Base-by-base conservation (phyloP, 2,329 filamentous ascomycete species). In the Fonsecaea pedrosoi region DNA sequence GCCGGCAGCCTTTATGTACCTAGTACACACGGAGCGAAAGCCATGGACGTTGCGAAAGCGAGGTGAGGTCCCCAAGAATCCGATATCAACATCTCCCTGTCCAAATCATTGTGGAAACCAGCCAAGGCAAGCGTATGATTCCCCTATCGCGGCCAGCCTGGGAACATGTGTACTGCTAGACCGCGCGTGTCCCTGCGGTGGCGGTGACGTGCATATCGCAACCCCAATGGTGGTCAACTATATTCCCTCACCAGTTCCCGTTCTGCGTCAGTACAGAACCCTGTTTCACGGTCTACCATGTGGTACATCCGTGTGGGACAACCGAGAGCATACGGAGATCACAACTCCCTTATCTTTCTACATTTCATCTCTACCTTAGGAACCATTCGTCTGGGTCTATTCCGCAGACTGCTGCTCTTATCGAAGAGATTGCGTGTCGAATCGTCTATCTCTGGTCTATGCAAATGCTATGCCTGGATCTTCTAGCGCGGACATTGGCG, bases 311-410 rank as follows among this genome's bases (percentile, higher is more conserved):
- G 45, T 50, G 45, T 25, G 45, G 45, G 21, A 50, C 45, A 50
- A 50, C 45, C 45, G 45, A 50, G 7, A 1, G 25, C 38, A 18
- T 48, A 42, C 57, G 57, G 57, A 60, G 40, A 60, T 60, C 38
- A 13, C 57, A 60, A 30, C 13, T 25, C 30, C 32, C 59, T 61
- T 61, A 61, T 61, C 59, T 60, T 25, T 59, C 45, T 34, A 15
- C 57, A 15, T 25, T n/a, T 13, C 18, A n/a, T 25, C n/a, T 54
- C 37, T 4, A 32, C 5, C 9, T 12, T 18, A 10, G 21, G 30
- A 38, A 40, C 5, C 35, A 18, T 25, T 18, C 59, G 13, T n/a
- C 59, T 61, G 35, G 45, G 18, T 13, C 45, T 25, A 61, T 53
- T 12, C 35, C 45, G 59, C 54, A 54, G 21, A 34, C 9, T 13